Percentiles rank a stretch among this genome's conserved stretches.
Conservation (phyloP, 129 eudicot species). For the Calendula officinalis region DNA sequence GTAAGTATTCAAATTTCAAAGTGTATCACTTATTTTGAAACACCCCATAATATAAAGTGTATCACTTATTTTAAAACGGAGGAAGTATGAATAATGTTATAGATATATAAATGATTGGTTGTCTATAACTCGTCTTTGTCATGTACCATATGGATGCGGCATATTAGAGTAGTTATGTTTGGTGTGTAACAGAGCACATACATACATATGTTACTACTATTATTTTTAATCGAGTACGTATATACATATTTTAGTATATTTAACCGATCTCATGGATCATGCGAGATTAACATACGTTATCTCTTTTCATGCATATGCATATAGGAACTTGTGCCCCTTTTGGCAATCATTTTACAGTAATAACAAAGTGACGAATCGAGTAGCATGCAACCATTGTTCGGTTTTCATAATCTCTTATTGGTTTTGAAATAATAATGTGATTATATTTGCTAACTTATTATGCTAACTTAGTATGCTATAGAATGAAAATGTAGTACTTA, state of each 20-base stretch:
- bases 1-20: too few species aligned
- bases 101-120: too few species aligned
- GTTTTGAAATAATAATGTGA: neutral
- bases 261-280: conserved; percentile 18
- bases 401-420: neutral
- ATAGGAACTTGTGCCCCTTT: neutral
- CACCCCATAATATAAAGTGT: too few species aligned
- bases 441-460: neutral
- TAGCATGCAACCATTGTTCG: neutral
- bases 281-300: conserved; percentile 16
- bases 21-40: too few species aligned
- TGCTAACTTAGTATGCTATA: too few species aligned
- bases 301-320: conserved; percentile 13
- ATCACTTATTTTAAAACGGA: too few species aligned
- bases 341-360: conserved; percentile 9
- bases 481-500: too few species aligned
- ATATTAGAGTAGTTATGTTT: too few species aligned
- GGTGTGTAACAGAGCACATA: neutral
- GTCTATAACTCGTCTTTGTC: too few species aligned
- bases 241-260: neutral
- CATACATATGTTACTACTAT: neutral
- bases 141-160: too few species aligned
- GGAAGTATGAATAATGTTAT: too few species aligned
- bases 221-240: too few species aligned
- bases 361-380: neutral